Conservation (phyloP, 2,329 filamentous ascomycete species). For the Calonectria crousiana region DNA sequence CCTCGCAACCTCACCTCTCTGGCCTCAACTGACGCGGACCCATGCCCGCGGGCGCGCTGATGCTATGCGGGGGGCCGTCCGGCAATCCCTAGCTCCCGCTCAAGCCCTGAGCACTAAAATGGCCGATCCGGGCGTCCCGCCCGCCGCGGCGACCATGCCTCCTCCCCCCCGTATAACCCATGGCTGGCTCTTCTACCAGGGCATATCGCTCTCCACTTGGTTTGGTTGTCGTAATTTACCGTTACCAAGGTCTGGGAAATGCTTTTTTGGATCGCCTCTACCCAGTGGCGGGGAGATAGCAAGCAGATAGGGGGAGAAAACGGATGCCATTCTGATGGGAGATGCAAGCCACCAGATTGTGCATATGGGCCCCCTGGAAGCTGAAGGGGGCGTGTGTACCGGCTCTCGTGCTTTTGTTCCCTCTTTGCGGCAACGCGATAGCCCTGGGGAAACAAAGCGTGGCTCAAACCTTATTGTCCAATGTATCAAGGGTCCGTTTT, state of each 20-base stretch:
- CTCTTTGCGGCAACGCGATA: neutral
- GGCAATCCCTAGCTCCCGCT: slow-evolving; percentile 25
- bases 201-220: slow-evolving; percentile 10
- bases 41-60: neutral
- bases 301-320: slow-evolving; percentile 2
- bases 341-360: slow-evolving; percentile 2
- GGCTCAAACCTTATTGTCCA: neutral
- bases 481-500: neutral
- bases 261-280: neutral
- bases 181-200: neutral
- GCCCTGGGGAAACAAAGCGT: slow-evolving; percentile 8
- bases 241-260: slow-evolving; percentile 19
- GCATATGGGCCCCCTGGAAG: neutral
- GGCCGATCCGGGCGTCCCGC: slow-evolving; percentile 21
- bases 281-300: neutral
- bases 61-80: slow-evolving; percentile 9
- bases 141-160: neutral
- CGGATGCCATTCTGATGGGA: neutral
- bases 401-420: neutral
- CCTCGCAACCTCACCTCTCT: neutral
- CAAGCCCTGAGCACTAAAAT: slow-evolving; percentile 9
- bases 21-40: neutral
- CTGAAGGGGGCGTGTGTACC: neutral
- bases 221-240: slow-evolving; percentile 17
- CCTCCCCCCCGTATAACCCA: neutral